These are phyloP conservation scores for Prorocentrum cordatum DNA, from an alignment of 169 alveolate species.

Conservation along the genomic window DNA sequence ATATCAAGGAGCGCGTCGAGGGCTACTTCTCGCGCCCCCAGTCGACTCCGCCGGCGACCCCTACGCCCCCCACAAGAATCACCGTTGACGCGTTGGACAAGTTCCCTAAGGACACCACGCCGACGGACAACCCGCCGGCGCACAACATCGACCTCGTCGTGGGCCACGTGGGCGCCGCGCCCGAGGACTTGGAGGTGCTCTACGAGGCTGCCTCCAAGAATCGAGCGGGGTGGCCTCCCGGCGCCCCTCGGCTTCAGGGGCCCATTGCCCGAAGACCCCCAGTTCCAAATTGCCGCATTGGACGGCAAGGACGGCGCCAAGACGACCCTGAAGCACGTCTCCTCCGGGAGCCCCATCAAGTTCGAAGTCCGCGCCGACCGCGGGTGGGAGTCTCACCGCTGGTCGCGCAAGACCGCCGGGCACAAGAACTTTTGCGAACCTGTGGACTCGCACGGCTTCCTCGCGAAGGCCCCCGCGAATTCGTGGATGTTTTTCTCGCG, in stretches of 20 bases:
- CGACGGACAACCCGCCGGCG: neutral
- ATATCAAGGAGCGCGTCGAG: neutral
- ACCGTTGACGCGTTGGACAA: neutral
- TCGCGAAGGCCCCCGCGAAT: no score
- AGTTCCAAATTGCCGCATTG: neutral
- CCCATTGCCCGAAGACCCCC: neutral
- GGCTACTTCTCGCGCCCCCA: neutral
- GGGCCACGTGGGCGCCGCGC: neutral
- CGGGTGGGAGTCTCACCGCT: no score
- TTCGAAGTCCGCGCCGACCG: no score
- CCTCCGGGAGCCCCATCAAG: no score
- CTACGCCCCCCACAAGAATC: neutral
- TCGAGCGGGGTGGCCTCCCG: neutral
- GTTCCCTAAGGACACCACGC: neutral
- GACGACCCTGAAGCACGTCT: neutral
- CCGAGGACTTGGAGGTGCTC: neutral
- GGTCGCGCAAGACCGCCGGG: no score
- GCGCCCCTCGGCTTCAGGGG: neutral
- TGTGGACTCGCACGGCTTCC: no score
- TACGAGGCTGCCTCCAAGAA: neutral
- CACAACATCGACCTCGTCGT: neutral
- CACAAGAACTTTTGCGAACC: no score
- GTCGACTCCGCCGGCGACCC: neutral
- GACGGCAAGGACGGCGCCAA: neutral
- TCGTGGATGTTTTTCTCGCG: no score